phyloP scores from a whole-genome alignment of 148 eudicot genomes.

The Cornus suecica region DNA sequence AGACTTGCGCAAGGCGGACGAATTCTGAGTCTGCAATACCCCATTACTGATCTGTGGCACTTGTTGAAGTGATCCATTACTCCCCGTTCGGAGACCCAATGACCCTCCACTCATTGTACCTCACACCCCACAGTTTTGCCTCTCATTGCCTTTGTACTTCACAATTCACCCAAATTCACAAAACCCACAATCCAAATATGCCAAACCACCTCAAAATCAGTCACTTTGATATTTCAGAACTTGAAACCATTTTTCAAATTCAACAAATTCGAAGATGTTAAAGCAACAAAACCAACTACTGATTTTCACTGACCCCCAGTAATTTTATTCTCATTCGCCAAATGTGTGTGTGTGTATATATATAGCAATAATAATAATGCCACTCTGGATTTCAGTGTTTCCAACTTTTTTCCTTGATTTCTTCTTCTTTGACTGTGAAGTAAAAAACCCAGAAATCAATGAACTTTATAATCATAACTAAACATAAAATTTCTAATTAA shows the following conservation, averaged over 20 bases:
- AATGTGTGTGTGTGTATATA: too few relatives aligned
- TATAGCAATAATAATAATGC: too few relatives aligned
- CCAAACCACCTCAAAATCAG: slow-evolving; percentile 4
- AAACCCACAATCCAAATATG: neutral
- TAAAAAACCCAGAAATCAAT: neutral
- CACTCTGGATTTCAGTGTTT: neutral
- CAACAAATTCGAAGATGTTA: too few relatives aligned
- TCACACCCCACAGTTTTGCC: slow-evolving; percentile 39
- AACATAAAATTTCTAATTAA: neutral
- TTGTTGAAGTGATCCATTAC: slow-evolving; percentile 71
- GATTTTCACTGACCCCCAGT: neutral
- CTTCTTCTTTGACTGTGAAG: neutral
- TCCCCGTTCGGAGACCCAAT: slow-evolving; percentile 62
- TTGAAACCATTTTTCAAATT: neutral
- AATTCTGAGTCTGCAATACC: slow-evolving; percentile 48
- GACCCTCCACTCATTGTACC: slow-evolving; percentile 84
- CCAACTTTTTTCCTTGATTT: neutral
- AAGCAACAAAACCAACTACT: neutral
- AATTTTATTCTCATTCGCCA: neutral
- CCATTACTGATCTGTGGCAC: slow-evolving; percentile 50
- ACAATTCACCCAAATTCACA: slow-evolving; percentile 27
- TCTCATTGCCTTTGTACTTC: slow-evolving; percentile 57
- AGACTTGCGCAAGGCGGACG: slow-evolving; percentile 45
- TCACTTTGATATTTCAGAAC: neutral
- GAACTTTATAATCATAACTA: neutral